Evolutionary conservation across 352 stramenopile species (phyloP).

Genomic region (Phytophthora vignae): DNA sequence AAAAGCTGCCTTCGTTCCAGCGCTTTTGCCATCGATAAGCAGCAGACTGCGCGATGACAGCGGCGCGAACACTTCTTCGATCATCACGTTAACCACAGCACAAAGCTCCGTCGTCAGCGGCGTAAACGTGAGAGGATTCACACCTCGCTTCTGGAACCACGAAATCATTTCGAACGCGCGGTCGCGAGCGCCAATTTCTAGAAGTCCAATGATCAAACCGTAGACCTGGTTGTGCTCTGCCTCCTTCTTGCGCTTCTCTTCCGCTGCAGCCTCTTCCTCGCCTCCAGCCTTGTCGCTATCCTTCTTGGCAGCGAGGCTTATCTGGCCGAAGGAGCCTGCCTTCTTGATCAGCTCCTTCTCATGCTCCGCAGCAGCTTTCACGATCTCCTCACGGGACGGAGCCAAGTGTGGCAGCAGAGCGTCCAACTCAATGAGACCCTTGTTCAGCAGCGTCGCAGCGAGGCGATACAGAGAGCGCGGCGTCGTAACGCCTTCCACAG

Average conservation of each 20-base stretch:
- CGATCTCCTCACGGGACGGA: conserved; percentile 69
- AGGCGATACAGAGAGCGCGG: conserved; percentile 83
- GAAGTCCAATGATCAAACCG: conserved; percentile 79
- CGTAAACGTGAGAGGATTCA: conserved; percentile 73
- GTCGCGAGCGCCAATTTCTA: conserved; percentile 74
- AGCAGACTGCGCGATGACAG: conserved; percentile 64
- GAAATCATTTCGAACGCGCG: conserved; percentile 83
- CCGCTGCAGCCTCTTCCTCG: conserved; percentile 40
- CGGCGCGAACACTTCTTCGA: conserved; percentile 61
- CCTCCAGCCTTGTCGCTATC: conserved; percentile 37
- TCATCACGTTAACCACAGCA: conserved; percentile 68
- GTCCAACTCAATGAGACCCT: conserved; percentile 82
- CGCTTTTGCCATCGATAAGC: conserved; percentile 37
- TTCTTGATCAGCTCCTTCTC: conserved; percentile 69
- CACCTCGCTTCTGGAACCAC: conserved; percentile 74
- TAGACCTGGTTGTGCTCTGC: conserved; percentile 81
- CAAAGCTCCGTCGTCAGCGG: conserved; percentile 75
- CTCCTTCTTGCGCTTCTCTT: conserved; percentile 29
- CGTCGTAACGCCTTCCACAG: conserved; percentile 50
- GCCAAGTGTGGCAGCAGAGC: conserved; percentile 81
- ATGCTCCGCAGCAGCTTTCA: conserved; percentile 53
- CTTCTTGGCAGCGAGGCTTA: conserved; percentile 75
- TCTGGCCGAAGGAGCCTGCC: conserved; percentile 68
- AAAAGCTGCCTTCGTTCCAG: neutral
- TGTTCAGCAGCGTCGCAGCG: conserved; percentile 88